These are phyloP conservation scores for Colletotrichum gigasporum DNA, from an alignment of 2,329 filamentous ascomycete genomes.

Conservation along the genomic window DNA sequence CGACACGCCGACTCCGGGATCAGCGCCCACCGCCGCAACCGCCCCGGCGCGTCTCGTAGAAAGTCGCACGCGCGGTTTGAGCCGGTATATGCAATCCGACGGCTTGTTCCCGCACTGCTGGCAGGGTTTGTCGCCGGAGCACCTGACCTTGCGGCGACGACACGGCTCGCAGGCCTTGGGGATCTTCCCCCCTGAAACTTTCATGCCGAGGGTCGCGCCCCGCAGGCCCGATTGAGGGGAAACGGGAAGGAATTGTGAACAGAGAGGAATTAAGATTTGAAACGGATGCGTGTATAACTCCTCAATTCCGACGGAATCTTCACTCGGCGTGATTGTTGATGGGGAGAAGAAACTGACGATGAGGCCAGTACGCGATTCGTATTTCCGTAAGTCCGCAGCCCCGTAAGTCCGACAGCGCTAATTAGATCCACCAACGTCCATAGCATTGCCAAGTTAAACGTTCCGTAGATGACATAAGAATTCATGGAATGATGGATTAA, in stretches of 20 bases:
- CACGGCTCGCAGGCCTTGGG: conserved; percentile 36
- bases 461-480: neutral
- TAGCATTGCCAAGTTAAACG: neutral
- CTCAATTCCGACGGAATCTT: conserved; percentile 18
- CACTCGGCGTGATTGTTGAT: neutral
- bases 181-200: conserved; percentile 31
- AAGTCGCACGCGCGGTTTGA: conserved; percentile 28
- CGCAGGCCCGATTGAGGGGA: neutral
- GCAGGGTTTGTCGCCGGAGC: conserved; percentile 33
- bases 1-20: conserved; percentile 1
- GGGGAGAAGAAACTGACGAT: neutral
- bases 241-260: neutral
- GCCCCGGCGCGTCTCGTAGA: conserved; percentile 45
- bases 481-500: neutral
- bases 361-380: neutral
- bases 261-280: neutral
- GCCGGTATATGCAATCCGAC: conserved; percentile 31
- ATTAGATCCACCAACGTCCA: neutral
- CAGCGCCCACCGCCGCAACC: conserved; percentile 46
- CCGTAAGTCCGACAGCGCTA: conserved; percentile 14
- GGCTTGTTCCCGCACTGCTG: conserved; percentile 29
- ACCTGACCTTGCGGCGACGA: conserved; percentile 34
- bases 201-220: conserved; percentile 6
- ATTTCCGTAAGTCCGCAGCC: conserved; percentile 11
- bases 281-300: conserved; percentile 8